A percentile compares a stretch with the other conserved stretches of the same genome.
Conservation (phyloP, 2,329 filamentous ascomycete species). For the Colletotrichum cereale region DNA sequence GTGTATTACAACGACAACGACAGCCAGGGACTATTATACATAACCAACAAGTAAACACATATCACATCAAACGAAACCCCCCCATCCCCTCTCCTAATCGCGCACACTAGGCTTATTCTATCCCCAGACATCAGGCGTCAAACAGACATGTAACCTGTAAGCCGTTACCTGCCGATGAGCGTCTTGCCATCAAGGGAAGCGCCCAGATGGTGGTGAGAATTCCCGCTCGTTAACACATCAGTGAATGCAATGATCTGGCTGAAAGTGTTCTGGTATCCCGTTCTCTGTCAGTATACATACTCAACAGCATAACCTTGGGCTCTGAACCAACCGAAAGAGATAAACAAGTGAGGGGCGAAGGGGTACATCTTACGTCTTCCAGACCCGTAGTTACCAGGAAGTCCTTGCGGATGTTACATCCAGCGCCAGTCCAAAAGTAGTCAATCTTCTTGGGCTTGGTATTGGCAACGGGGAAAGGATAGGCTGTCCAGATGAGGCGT, state of each 20-base stretch:
- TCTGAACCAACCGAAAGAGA: not conserved
- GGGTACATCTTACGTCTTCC: slow-evolving; percentile 61
- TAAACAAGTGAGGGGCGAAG: not conserved
- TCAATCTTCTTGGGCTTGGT: slow-evolving; percentile 76
- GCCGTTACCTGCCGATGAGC: slow-evolving; percentile 55
- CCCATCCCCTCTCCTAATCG: not conserved
- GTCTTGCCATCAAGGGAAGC: slow-evolving; percentile 68
- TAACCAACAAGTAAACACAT: not conserved
- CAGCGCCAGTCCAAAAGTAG: slow-evolving; percentile 73
- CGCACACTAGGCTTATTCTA: not conserved
- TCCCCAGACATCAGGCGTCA: not conserved
- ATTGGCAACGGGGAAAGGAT: slow-evolving; percentile 63
- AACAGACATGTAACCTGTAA: not conserved
- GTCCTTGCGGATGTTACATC: slow-evolving; percentile 70
- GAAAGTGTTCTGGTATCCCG: slow-evolving; percentile 64
- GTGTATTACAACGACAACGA: not conserved
- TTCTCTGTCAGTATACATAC: not conserved
- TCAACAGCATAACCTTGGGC: too few relatives aligned
- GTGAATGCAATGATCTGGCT: slow-evolving; percentile 69
- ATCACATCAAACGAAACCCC: not conserved
- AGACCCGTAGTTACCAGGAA: slow-evolving; percentile 70
- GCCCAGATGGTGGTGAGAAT: slow-evolving; percentile 71
- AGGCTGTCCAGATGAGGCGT: slow-evolving; percentile 69
- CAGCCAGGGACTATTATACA: not conserved
- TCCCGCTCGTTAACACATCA: slow-evolving; percentile 70